These are phyloP conservation scores for Fusarium equiseti DNA, from an alignment of 2,329 filamentous ascomycete species.

Conservation along the genomic window DNA sequence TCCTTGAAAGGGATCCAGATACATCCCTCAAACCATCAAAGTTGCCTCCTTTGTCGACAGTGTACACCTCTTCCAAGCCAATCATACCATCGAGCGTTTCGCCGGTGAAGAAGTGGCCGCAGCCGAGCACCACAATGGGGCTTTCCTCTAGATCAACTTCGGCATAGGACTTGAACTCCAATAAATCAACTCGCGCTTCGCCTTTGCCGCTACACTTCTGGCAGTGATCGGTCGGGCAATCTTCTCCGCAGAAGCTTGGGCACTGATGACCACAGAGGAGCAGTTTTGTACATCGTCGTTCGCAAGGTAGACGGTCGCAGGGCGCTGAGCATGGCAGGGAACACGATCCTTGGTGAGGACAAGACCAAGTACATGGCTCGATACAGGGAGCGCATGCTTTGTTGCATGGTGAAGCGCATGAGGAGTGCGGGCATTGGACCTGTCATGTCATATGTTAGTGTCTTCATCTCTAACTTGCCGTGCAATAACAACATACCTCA, in stretches of 20 bases:
- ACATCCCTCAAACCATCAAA: conserved; percentile 53
- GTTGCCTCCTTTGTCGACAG: conserved; percentile 50
- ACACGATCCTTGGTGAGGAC: conserved; percentile 64
- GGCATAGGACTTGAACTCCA: conserved; percentile 63
- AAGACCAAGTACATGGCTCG: conserved; percentile 63
- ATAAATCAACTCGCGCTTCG: conserved; percentile 64
- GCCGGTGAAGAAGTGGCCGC: conserved; percentile 72
- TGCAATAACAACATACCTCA: conserved; percentile 45
- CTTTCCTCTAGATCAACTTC: conserved; percentile 68
- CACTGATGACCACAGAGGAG: conserved; percentile 71
- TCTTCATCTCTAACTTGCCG: too few species aligned
- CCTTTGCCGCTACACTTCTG: conserved; percentile 63
- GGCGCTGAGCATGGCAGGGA: conserved; percentile 72
- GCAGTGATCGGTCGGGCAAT: conserved; percentile 68
- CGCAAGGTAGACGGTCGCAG: conserved; percentile 74
- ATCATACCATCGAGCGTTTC: conserved; percentile 71
- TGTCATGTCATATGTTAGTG: not conserved
- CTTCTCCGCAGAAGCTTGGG: conserved; percentile 73
- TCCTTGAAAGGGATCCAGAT: conserved; percentile 61
- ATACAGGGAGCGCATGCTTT: conserved; percentile 72
- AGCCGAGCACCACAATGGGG: conserved; percentile 70
- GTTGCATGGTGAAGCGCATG: conserved; percentile 64
- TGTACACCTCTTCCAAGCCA: conserved; percentile 63
- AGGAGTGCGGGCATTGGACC: conserved; percentile 67
- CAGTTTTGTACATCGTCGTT: conserved; percentile 64